These are phyloP conservation scores for Fusarium longipes DNA, from an alignment of 2,329 filamentous ascomycete genomes.

Conservation along the genomic window DNA sequence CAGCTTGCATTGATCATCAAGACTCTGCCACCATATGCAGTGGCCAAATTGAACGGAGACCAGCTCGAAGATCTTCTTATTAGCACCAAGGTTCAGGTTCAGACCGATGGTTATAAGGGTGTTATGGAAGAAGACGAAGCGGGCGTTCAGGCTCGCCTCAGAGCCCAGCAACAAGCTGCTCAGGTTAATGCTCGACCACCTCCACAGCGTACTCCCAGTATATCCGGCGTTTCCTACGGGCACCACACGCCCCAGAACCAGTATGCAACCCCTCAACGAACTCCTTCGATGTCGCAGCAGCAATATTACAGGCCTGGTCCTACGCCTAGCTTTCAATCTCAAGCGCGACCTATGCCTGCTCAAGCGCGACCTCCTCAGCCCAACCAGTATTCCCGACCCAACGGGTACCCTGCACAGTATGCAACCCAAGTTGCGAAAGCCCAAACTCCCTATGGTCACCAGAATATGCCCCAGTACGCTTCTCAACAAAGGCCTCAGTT, in stretches of 20 bases:
- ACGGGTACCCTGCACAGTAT: constrained; percentile 60
- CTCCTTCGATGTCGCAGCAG: constrained; percentile 58
- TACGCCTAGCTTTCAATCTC: constrained; percentile 58
- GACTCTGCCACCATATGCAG: constrained; percentile 82
- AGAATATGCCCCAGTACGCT: constrained; percentile 61
- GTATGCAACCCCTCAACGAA: constrained; percentile 61
- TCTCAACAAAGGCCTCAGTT: constrained; percentile 60
- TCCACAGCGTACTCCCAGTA: constrained; percentile 54
- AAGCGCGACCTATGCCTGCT: constrained; percentile 52
- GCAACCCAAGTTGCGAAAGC: constrained; percentile 64
- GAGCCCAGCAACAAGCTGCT: constrained; percentile 52
- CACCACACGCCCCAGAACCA: constrained; percentile 59
- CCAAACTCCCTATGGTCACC: constrained; percentile 63
- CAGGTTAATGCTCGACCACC: constrained; percentile 52
- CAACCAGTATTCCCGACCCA: constrained; percentile 62
- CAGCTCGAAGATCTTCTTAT: constrained; percentile 86
- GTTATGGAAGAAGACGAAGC: constrained; percentile 86
- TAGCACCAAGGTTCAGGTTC: constrained; percentile 80
- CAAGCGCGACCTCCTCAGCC: constrained; percentile 55
- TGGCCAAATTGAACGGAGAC: constrained; percentile 87
- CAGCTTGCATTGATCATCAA: constrained; percentile 80
- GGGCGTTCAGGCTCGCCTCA: constrained; percentile 63
- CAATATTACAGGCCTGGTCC: constrained; percentile 58
- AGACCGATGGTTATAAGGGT: constrained; percentile 78
- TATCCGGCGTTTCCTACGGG: constrained; percentile 55